Percentiles rank a stretch among this genome's conserved stretches.
These are phyloP conservation scores for Colletotrichum chlorophyti DNA, from an alignment of 2,329 filamentous ascomycete species.

Conservation along the genomic window DNA sequence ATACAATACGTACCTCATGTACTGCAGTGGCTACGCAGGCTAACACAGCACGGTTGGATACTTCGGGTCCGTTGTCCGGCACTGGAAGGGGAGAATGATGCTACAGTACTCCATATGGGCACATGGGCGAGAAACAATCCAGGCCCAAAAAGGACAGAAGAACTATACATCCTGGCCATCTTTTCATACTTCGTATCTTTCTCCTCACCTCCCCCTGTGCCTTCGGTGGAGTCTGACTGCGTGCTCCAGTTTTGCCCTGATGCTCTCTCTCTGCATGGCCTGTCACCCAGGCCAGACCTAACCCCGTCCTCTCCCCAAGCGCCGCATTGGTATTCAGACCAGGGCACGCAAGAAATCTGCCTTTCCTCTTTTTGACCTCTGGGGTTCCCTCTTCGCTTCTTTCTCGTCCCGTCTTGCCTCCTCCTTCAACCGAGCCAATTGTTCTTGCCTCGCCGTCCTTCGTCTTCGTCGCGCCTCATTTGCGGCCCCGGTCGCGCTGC, in stretches of 20 bases:
- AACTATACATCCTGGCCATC: not conserved
- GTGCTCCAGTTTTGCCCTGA: not conserved
- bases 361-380: conserved; percentile 16
- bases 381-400: conserved; percentile 17
- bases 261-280: conserved; percentile 11
- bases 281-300: conserved; percentile 15
- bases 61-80: too few relatives aligned
- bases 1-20: conserved; percentile 2
- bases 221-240: conserved; percentile 3
- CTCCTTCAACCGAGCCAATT: conserved; percentile 11
- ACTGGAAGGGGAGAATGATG: too few relatives aligned
- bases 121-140: too few relatives aligned
- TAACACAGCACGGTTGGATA: too few relatives aligned
- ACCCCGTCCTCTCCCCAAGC: conserved; percentile 5
- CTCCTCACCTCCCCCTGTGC: not conserved
- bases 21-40: too few relatives aligned
- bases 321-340: conserved; percentile 5
- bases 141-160: not conserved
- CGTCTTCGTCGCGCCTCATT: conserved; percentile 5
- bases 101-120: too few relatives aligned
- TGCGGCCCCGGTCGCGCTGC: not conserved
- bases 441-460: not conserved
- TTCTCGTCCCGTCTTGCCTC: conserved; percentile 13
- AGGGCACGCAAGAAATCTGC: not conserved
- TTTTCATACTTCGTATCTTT: not conserved